Evolutionary conservation across 305 asterid species (phyloP), one percentile per base, ranked within the genome.

Genomic region (Fraxinus xanthoxyloides): DNA sequence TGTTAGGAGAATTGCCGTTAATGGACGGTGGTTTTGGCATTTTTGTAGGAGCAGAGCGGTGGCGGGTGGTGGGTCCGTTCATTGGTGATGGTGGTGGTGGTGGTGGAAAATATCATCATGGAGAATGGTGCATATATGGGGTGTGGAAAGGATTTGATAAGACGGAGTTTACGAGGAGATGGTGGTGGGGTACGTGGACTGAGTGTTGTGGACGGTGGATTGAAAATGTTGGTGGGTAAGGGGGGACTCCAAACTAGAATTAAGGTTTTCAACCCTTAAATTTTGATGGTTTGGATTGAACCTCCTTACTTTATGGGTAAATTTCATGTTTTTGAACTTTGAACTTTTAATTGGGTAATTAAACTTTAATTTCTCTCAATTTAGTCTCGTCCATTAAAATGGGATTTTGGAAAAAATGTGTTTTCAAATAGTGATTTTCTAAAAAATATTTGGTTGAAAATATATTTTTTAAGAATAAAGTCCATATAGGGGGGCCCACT

Each of bases 31-130:
- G 36, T 48, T 43, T 61, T 31, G 69, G 80, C 31, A 77, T 77
- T 79, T 4, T 38, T 36, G 10, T 69, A 23, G 61, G 76, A 17
- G 82, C 40, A 19, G 87, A 79, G 36, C 90, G 91, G 73, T 32
- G 75, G 80, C 83, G 88, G 74, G 85, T 40, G 73, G 81, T 80
- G 85, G 81, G 75, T 75, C 83, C 88, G 88, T 73, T 85, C 89
- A 88, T 88, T 34, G 40, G 63, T 15, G 72, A 19, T 17, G 26
- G 81, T 13, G 30, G 81, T 17, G 26, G 81, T 13, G 30, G 81
- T 26, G 26, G 61, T 13, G 75, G 28, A 2, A 23, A 23, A 23
- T 31, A 51, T 65, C 9, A 67, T 15, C 56, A 79, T 78, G 76
- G 82, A 3, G 38, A 21, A 34, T 31, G 36, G 70, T 23, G 31